These are phyloP conservation scores for Aspergillus quadricinctus DNA, from an alignment of 2,329 filamentous ascomycete genomes.

Conservation along the genomic window DNA sequence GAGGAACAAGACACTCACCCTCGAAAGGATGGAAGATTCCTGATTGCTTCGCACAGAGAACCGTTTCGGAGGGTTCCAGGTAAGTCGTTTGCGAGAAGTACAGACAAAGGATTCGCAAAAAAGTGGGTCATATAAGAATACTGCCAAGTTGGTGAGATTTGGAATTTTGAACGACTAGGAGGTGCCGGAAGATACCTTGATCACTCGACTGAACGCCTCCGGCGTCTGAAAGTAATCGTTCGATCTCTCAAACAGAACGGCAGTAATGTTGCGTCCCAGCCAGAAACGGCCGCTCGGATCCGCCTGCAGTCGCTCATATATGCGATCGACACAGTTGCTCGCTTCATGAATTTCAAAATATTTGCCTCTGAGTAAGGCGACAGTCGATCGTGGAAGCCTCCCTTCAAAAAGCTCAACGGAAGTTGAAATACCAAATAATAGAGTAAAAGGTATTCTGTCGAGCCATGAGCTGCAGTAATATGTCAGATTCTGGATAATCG, in stretches of 20 bases:
- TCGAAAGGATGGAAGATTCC: conserved; percentile 55
- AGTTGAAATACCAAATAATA: conserved; percentile 59
- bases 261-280: conserved; percentile 52
- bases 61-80: conserved; percentile 24
- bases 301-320: conserved; percentile 38
- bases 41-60: conserved; percentile 51
- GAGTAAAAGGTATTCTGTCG: conserved; percentile 57
- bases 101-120: conserved; percentile 55
- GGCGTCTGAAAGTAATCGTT: conserved; percentile 58
- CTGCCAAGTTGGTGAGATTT: conserved; percentile 24
- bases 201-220: conserved; percentile 49
- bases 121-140: conserved; percentile 63
- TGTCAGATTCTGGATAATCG: conserved; percentile 17
- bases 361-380: conserved; percentile 50
- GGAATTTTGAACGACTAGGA: background rate
- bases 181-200: conserved; percentile 40
- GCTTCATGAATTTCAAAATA: conserved; percentile 52
- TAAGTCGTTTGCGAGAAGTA: conserved; percentile 41
- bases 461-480: conserved; percentile 50
- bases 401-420: conserved; percentile 59
- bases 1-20: conserved; percentile 25
- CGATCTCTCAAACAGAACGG: conserved; percentile 51
- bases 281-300: conserved; percentile 39
- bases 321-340: conserved; percentile 42
- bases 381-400: conserved; percentile 50